Evolutionary conservation across 176 grass and related monocot genomes (phyloP).

Genomic region (Triticum dicoccoides): DNA sequence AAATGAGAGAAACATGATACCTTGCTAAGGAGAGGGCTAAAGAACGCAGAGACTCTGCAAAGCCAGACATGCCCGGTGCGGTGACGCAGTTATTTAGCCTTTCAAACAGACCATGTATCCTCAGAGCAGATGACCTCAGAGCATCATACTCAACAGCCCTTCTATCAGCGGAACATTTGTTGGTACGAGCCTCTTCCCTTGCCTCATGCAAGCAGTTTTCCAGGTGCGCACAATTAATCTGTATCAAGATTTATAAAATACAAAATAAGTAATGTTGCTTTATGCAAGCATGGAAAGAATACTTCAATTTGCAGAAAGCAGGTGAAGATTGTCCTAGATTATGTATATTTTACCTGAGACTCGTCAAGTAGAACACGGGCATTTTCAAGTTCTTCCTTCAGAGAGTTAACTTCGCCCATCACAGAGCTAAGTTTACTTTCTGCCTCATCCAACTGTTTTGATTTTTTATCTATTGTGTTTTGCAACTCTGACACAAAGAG

Average conservation of each 20-base stretch:
- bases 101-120: slow-evolving; percentile 86
- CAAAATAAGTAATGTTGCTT: slow-evolving; percentile 7
- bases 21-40: slow-evolving; percentile 78
- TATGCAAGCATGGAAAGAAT: slow-evolving; percentile 12
- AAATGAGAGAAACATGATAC: slow-evolving; percentile 33
- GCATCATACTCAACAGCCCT: slow-evolving; percentile 87
- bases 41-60: slow-evolving; percentile 80
- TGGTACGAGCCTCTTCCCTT: slow-evolving; percentile 87
- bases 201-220: slow-evolving; percentile 93
- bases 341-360: slow-evolving; percentile 67
- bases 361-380: slow-evolving; percentile 76
- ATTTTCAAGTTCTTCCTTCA: slow-evolving; percentile 75
- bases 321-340: slow-evolving; percentile 22
- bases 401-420: slow-evolving; percentile 55
- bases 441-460: slow-evolving; percentile 58
- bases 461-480: slow-evolving; percentile 66
- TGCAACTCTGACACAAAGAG: slow-evolving; percentile 55
- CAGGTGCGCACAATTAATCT: slow-evolving; percentile 96
- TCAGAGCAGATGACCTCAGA: slow-evolving; percentile 69
- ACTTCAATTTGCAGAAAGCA: slow-evolving; percentile 17
- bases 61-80: slow-evolving; percentile 40
- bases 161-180: slow-evolving; percentile 97
- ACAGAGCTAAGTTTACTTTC: slow-evolving; percentile 62
- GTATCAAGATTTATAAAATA: slow-evolving; percentile 14
- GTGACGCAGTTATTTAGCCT: slow-evolving; percentile 72